A percentile compares a stretch with the other conserved stretches of the same genome.
Conservation (phyloP, 2,329 filamentous ascomycete species). For the Alternaria panax region DNA sequence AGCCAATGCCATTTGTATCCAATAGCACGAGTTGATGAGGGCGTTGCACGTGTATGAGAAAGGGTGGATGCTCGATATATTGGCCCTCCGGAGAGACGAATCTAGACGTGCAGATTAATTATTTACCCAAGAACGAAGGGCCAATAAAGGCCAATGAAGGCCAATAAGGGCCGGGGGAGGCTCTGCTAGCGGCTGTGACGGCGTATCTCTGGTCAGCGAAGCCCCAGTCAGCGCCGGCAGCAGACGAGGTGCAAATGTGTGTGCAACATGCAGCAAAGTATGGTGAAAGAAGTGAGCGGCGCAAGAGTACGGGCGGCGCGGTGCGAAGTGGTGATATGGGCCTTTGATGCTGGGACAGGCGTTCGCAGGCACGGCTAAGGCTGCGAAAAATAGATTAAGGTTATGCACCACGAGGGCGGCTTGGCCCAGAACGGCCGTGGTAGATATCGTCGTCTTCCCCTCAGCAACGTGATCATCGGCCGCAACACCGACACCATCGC, state of each 20-base stretch:
- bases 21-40: background rate
- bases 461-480: slow-evolving; percentile 4
- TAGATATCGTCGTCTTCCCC: background rate
- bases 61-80: slow-evolving; percentile 22
- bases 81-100: slow-evolving; percentile 15
- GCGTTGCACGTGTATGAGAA: slow-evolving; percentile 1
- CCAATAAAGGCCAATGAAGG: too few species aligned
- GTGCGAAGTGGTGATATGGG: background rate
- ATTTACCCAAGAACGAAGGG: slow-evolving; percentile 15
- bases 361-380: slow-evolving; percentile 12
- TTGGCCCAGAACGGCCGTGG: slow-evolving; percentile 16
- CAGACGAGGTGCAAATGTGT: slow-evolving; percentile 6
- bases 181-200: slow-evolving; percentile 6
- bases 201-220: slow-evolving; percentile 3
- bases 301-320: background rate
- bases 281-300: background rate
- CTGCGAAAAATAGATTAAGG: slow-evolving; percentile 31
- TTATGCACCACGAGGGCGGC: slow-evolving; percentile 17
- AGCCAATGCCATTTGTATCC: background rate
- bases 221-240: slow-evolving; percentile 4
- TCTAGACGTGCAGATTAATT: slow-evolving; percentile 4
- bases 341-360: slow-evolving; percentile 5
- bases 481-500: slow-evolving; percentile 18
- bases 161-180: slow-evolving; percentile 8
- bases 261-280: background rate